These are phyloP conservation scores for Abrus precatorius DNA, from an alignment of 306 rosid genomes.

Conservation along the genomic window DNA sequence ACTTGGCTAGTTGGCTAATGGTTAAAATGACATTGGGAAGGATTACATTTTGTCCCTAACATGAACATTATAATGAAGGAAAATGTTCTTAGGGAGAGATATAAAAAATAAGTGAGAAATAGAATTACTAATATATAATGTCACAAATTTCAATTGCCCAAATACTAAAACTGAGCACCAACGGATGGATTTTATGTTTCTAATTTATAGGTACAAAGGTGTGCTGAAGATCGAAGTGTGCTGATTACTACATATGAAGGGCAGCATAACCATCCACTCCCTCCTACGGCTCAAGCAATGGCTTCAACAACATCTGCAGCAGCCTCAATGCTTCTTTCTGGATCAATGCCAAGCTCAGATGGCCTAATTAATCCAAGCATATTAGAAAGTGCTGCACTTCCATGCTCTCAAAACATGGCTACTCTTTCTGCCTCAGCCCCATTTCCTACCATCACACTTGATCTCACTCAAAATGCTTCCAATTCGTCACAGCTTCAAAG, in stretches of 20 bases:
- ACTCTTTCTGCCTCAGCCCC: conserved; percentile 82
- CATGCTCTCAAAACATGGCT: conserved; percentile 57
- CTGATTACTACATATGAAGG: conserved; percentile 82
- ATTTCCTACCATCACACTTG: conserved; percentile 79
- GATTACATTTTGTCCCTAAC: background rate
- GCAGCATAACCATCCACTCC: conserved; percentile 82
- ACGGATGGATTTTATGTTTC: background rate
- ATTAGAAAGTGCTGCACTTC: conserved; percentile 50
- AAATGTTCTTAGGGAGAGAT: no score
- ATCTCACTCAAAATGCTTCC: conserved; percentile 58
- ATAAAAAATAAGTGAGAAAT: no score
- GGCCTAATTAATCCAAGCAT: conserved; percentile 51
- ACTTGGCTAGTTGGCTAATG: background rate
- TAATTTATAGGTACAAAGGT: conserved; percentile 69
- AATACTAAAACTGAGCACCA: background rate
- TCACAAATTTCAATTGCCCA: no score
- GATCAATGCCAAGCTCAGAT: conserved; percentile 70
- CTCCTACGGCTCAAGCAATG: conserved; percentile 77
- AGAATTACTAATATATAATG: no score
- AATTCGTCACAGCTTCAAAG: conserved; percentile 31
- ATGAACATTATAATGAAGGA: no score
- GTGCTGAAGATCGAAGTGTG: conserved; percentile 72
- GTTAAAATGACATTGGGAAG: background rate
- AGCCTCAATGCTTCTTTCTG: conserved; percentile 77
- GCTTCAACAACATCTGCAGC: conserved; percentile 78